phyloP scores from a whole-genome alignment of 192 early-diverging fungal genomes.

The Gryganskiella cystojenkinii region DNA sequence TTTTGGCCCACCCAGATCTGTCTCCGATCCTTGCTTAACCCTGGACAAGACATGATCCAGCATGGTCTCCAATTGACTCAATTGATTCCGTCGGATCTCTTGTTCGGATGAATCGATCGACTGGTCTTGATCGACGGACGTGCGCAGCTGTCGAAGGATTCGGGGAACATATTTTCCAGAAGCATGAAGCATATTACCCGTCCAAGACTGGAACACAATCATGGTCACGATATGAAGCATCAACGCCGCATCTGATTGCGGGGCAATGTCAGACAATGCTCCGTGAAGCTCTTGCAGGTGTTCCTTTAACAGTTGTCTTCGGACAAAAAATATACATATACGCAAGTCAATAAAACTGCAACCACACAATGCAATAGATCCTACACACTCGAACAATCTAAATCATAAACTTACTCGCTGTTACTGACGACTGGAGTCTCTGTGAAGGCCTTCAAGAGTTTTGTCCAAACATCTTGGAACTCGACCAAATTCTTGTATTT shows the following conservation, averaged over 20 bases:
- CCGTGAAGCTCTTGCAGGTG: constrained; percentile 25
- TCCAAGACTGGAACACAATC: constrained; percentile 39
- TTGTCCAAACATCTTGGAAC: constrained; percentile 8
- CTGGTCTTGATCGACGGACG: background rate
- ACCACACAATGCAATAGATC: background rate
- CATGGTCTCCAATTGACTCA: constrained; percentile 25
- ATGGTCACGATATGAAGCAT: constrained; percentile 44
- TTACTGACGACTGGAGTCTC: background rate
- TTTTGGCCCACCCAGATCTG: no score
- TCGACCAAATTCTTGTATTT: constrained; percentile 43
- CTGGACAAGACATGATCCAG: constrained; percentile 12
- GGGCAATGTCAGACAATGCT: constrained; percentile 6
- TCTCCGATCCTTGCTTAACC: constrained; percentile 14
- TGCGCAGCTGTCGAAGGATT: constrained; percentile 34
- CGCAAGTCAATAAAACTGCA: background rate
- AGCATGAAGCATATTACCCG: constrained; percentile 40
- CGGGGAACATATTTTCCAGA: constrained; percentile 50
- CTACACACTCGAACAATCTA: background rate
- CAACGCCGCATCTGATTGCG: constrained; percentile 17
- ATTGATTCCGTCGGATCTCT: background rate
- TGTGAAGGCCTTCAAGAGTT: background rate
- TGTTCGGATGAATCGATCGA: background rate
- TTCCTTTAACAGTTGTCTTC: constrained; percentile 3
- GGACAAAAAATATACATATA: background rate
- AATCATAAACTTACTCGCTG: constrained; percentile 14